phyloP scores from a whole-genome alignment of 495 filamentous ascomycete genomes.

The Tuber borchii region DNA sequence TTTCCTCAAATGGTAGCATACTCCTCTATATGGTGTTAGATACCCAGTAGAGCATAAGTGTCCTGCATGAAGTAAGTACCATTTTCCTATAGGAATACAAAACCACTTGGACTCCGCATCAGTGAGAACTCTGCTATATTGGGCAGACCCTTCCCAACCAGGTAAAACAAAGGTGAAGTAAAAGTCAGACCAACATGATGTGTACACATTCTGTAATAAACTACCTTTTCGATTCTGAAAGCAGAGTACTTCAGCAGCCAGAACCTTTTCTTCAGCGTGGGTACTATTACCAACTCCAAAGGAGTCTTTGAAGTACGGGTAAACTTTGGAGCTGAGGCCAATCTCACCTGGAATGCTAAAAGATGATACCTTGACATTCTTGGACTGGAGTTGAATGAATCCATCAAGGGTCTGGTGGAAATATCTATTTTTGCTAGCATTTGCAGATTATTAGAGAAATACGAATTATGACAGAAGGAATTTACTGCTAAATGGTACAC shows the following conservation, averaged over 20 bases:
- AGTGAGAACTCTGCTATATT: constrained; percentile 12
- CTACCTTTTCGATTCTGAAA: constrained; percentile 18
- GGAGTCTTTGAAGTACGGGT: constrained; percentile 26
- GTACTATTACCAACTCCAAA: constrained; percentile 26
- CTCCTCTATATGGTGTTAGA: constrained; percentile 18
- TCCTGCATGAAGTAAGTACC: constrained; percentile 19
- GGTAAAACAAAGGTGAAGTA: constrained; percentile 19
- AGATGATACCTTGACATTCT: background rate
- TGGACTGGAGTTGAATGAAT: background rate
- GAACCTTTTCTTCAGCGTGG: constrained; percentile 19
- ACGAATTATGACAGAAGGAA: too few species aligned
- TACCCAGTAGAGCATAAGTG: background rate
- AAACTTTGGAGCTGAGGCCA: background rate
- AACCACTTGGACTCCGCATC: constrained; percentile 6
- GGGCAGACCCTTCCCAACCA: constrained; percentile 20
- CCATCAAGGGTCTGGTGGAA: background rate
- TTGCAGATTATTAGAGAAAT: background rate
- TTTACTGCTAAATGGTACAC: background rate
- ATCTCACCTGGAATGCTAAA: constrained; percentile 4
- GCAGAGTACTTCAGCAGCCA: background rate
- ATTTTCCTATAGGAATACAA: constrained; percentile 3
- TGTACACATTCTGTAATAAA: constrained; percentile 21
- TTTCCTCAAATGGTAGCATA: constrained; percentile 14
- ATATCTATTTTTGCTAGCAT: background rate
- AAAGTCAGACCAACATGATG: constrained; percentile 14